Conservation (phyloP, 208 protist species). For the Crithidia bombi region DNA sequence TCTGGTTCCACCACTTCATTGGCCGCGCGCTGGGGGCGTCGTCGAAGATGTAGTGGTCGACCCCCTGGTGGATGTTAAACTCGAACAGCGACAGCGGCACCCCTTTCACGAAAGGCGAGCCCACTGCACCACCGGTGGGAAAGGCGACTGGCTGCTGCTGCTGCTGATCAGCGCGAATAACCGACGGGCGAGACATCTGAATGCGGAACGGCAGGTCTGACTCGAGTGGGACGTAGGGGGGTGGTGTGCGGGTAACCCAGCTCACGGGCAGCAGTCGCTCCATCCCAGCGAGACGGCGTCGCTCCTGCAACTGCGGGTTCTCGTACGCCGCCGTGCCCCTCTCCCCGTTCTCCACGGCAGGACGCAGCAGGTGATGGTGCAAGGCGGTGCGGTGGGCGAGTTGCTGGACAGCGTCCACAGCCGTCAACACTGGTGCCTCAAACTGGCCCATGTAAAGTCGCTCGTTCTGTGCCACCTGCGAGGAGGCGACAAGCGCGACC, state of each 20-base stretch:
- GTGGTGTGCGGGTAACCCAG: conserved; percentile 82
- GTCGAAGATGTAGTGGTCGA: conserved; percentile 88
- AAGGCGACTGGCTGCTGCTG: conserved; percentile 17
- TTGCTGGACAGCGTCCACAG: conserved; percentile 83
- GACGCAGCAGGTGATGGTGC: conserved; percentile 60
- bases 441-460: conserved; percentile 86
- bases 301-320: conserved; percentile 18
- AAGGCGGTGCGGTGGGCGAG: conserved; percentile 71
- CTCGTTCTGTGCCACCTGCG: conserved; percentile 81
- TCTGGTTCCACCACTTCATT: conserved; percentile 91
- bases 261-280: conserved; percentile 79
- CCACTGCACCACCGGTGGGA: conserved; percentile 75
- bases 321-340: conserved; percentile 1
- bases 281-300: conserved; percentile 35
- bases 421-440: conserved; percentile 81
- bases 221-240: conserved; percentile 87
- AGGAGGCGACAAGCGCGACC: conserved; percentile 73
- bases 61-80: conserved; percentile 84
- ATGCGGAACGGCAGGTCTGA: conserved; percentile 84
- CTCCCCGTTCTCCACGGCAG: conserved; percentile 10
- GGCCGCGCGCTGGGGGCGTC: conserved; percentile 79
- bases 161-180: conserved; percentile 39
- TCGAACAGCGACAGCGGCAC: conserved; percentile 71
- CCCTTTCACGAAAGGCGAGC: conserved; percentile 72
- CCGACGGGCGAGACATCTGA: conserved; percentile 72